Percentiles rank a stretch among this genome's conserved stretches.
These are phyloP conservation scores for Acanthamoeba castellanii DNA, from an alignment of 208 protist genomes.

Conservation along the genomic window DNA sequence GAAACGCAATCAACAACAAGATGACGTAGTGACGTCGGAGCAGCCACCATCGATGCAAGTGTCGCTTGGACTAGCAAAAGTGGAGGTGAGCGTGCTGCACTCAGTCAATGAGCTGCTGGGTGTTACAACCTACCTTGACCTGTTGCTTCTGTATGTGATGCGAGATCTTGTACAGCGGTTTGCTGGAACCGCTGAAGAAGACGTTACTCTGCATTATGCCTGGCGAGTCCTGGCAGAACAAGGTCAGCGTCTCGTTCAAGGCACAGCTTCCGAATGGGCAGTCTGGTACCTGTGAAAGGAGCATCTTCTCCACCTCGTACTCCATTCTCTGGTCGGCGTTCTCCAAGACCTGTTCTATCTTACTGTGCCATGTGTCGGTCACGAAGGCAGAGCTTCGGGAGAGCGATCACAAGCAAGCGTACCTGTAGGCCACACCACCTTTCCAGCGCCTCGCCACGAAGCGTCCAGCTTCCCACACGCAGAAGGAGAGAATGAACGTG, in stretches of 20 bases:
- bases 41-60: constrained; percentile 36
- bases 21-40: constrained; percentile 12
- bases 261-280: neutral
- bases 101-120: neutral
- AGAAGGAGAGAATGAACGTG: constrained; percentile 56
- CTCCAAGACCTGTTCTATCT: constrained; percentile 27
- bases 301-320: constrained; percentile 54
- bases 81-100: neutral
- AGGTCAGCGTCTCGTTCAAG: neutral
- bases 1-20: neutral
- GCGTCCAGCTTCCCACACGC: constrained; percentile 15
- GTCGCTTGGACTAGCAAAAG: neutral
- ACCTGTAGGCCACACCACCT: constrained; percentile 38
- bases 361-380: neutral
- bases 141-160: constrained; percentile 18
- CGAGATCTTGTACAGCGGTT: constrained; percentile 30
- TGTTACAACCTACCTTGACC: neutral
- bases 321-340: constrained; percentile 37
- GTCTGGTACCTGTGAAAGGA: neutral
- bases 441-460: constrained; percentile 31
- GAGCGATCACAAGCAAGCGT: too few relatives aligned
- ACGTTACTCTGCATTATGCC: neutral
- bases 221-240: neutral
- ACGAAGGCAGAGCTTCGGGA: neutral
- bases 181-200: constrained; percentile 25